phyloP scores from a whole-genome alignment of 1,284 basidiomycete genomes.

The Singerocomus rubriflavus region DNA sequence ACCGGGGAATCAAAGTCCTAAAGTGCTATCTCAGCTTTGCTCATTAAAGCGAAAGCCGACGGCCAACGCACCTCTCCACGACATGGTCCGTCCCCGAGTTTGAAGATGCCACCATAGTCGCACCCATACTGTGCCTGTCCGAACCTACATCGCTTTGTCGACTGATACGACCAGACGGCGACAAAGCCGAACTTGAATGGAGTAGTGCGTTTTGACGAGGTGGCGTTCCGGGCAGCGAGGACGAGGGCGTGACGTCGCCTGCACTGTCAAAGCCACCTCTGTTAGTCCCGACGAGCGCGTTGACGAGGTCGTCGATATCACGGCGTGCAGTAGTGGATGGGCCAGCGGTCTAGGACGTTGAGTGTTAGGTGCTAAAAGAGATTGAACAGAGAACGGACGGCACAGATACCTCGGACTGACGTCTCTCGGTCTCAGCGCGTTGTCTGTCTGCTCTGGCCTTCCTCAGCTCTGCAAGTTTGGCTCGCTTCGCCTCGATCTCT shows the following conservation, averaged over 20 bases:
- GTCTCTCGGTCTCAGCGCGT: constrained; percentile 54
- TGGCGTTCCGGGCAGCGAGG: constrained; percentile 74
- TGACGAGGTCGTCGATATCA: constrained; percentile 71
- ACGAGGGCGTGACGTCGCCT: constrained; percentile 58
- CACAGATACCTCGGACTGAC: constrained; percentile 43
- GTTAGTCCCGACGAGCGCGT: constrained; percentile 46
- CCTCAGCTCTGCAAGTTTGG: constrained; percentile 82
- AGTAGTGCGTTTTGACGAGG: constrained; percentile 42
- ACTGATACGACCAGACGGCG: constrained; percentile 58
- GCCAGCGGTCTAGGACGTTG: constrained; percentile 26
- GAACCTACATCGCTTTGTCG: constrained; percentile 63
- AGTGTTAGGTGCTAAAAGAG: not conserved
- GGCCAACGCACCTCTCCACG: constrained; percentile 54
- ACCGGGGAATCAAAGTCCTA: constrained; percentile 62
- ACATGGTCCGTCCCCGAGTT: constrained; percentile 63
- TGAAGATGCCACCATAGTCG: constrained; percentile 45
- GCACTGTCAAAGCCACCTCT: constrained; percentile 42
- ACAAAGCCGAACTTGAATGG: constrained; percentile 42
- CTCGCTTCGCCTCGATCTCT: constrained; percentile 91
- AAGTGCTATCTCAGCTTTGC: not conserved
- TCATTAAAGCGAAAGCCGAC: not conserved
- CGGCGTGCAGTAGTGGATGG: constrained; percentile 39
- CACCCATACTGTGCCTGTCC: constrained; percentile 46
- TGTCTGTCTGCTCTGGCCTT: constrained; percentile 70
- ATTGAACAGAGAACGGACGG: not conserved